Percentiles rank a stretch among this genome's conserved stretches.
Evolutionary conservation across 495 filamentous ascomycete species (phyloP).

Genomic region (Penicillium lividum): DNA sequence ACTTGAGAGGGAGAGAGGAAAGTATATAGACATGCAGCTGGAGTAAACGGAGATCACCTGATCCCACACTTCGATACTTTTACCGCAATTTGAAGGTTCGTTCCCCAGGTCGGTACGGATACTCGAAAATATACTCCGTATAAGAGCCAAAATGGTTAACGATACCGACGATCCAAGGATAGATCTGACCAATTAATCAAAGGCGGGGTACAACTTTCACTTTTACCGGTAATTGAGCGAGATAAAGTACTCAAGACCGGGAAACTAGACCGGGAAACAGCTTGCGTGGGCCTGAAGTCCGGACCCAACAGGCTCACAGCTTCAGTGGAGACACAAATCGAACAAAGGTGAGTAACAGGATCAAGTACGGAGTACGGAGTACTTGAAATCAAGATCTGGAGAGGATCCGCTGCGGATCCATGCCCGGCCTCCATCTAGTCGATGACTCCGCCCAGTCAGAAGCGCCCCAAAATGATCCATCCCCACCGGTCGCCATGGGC

Average conservation of each 20-base stretch:
- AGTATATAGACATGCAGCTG: too few species aligned
- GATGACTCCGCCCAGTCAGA: neutral
- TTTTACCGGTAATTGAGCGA: neutral
- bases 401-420: conserved; percentile 2
- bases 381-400: conserved; percentile 5
- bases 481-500: conserved; percentile 2
- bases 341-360: neutral
- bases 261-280: conserved; percentile 3
- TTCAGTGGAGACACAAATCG: neutral
- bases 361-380: neutral
- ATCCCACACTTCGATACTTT: too few species aligned
- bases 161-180: neutral
- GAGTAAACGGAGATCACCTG: too few species aligned
- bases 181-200: neutral
- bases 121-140: too few species aligned
- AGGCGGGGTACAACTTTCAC: neutral
- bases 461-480: neutral
- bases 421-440: conserved; percentile 1
- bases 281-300: conserved; percentile 7
- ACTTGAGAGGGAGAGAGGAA: too few species aligned
- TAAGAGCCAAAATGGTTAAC: too few species aligned
- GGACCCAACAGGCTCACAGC: neutral
- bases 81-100: too few species aligned
- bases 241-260: neutral
- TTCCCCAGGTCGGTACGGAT: neutral